These are phyloP conservation scores for Kwoniella newhampshirensis DNA, from an alignment of 768 basidiomycete genomes.

Conservation along the genomic window DNA sequence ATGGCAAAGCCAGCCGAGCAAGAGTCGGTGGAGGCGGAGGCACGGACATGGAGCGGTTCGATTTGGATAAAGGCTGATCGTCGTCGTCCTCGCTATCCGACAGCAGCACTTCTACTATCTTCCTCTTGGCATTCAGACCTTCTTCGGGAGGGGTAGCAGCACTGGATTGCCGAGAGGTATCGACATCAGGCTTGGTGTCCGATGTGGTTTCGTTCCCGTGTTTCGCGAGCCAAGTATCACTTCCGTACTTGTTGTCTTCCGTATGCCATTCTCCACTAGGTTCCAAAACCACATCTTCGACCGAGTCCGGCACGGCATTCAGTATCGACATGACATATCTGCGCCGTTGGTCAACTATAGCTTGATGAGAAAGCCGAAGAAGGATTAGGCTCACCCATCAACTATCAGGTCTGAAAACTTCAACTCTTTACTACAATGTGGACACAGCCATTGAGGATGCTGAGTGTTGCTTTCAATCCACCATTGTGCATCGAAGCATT, in stretches of 20 bases:
- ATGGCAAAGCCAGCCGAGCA: not conserved
- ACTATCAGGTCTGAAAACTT: slow-evolving; percentile 79
- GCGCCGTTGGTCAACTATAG: slow-evolving; percentile 1
- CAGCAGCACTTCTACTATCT: slow-evolving; percentile 35
- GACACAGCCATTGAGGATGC: slow-evolving; percentile 94
- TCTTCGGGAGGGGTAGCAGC: not conserved
- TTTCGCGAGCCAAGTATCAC: slow-evolving; percentile 63
- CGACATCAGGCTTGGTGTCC: slow-evolving; percentile 6
- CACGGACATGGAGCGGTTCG: slow-evolving; percentile 8
- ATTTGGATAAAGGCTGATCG: slow-evolving; percentile 5
- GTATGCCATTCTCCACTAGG: slow-evolving; percentile 96
- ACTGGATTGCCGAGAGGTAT: slow-evolving; percentile 9
- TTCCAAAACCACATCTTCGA: slow-evolving; percentile 92
- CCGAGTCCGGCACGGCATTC: slow-evolving; percentile 68
- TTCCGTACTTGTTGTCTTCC: slow-evolving; percentile 77
- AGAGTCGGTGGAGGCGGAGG: not conserved
- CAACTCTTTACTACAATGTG: slow-evolving; percentile 80
- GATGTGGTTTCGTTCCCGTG: slow-evolving; percentile 14
- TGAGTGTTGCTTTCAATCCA: slow-evolving; percentile 96
- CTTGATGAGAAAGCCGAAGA: not conserved
- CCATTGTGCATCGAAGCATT: slow-evolving; percentile 91
- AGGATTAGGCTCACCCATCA: slow-evolving; percentile 63
- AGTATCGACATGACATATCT: slow-evolving; percentile 89
- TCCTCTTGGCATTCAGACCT: slow-evolving; percentile 26
- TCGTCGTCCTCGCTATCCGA: slow-evolving; percentile 39